phyloP scores from a whole-genome alignment of 2,329 filamentous ascomycete species.

The Rhynchosporium graminicola region DNA sequence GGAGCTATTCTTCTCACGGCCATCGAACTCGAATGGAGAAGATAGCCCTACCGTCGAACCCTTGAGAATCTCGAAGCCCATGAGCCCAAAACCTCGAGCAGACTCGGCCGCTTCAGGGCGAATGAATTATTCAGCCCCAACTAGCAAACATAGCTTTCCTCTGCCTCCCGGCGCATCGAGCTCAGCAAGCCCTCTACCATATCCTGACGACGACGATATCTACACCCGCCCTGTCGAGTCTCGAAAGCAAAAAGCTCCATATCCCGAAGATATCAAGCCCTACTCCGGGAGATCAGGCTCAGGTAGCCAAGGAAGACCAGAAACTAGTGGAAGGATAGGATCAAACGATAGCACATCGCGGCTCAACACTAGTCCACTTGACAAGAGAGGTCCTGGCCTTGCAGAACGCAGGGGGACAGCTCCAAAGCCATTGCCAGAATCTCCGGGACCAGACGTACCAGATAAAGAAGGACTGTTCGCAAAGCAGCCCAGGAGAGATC shows the following conservation, averaged over 20 bases:
- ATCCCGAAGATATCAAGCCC: slow-evolving; percentile 39
- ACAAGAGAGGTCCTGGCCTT: slow-evolving; percentile 64
- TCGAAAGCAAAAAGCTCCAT: slow-evolving; percentile 41
- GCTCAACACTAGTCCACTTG: slow-evolving; percentile 45
- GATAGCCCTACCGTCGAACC: slow-evolving; percentile 82
- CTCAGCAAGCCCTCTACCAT: slow-evolving; percentile 67
- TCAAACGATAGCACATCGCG: slow-evolving; percentile 41
- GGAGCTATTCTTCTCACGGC: slow-evolving; percentile 73
- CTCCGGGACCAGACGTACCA: slow-evolving; percentile 71
- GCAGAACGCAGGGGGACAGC: slow-evolving; percentile 81
- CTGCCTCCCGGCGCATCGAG: slow-evolving; percentile 69
- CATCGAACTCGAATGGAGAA: slow-evolving; percentile 44
- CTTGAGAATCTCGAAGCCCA: slow-evolving; percentile 80
- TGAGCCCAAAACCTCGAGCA: slow-evolving; percentile 58
- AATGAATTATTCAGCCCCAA: slow-evolving; percentile 53
- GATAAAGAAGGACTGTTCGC: slow-evolving; percentile 83
- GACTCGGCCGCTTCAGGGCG: slow-evolving; percentile 40
- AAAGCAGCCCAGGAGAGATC: slow-evolving; percentile 49
- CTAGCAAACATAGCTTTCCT: slow-evolving; percentile 59
- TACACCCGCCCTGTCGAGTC: slow-evolving; percentile 41
- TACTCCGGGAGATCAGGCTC: slow-evolving; percentile 30
- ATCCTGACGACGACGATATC: slow-evolving; percentile 68
- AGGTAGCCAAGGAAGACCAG: slow-evolving; percentile 28
- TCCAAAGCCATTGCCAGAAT: slow-evolving; percentile 81
- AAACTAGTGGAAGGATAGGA: slow-evolving; percentile 26